Evolutionary conservation across 2,329 filamentous ascomycete genomes (phyloP), one percentile per base, ranked within the genome.

Genomic region (Lachnellula subtilissima): DNA sequence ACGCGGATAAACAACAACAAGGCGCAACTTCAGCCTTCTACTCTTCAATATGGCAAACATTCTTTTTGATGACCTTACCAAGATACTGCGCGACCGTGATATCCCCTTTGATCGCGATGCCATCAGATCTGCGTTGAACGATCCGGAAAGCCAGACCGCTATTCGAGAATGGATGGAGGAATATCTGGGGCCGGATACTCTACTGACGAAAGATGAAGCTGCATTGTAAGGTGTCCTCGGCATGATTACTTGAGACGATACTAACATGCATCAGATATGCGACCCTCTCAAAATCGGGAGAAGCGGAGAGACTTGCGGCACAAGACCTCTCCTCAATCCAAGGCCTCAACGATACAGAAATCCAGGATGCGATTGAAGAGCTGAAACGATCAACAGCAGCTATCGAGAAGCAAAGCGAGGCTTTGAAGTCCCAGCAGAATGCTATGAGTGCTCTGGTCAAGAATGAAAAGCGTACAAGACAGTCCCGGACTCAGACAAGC

Each of bases 371-470:
- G 15, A 83, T 88, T 50, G 76, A 80, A 3, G 81, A 86, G 52
- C 74, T 91, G n/a, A 77, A 81, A 57, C 75, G 75, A 39, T 88
- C 86, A 1, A 89, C 87, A 0, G 77, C 77, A 17, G 79, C 78
- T 17, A 87, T 89, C 28, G 76, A 81, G 59, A 80, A 80, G 69
- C 86, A 89, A 65, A 84, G 79, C 28, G 81, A 84, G 65, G 75
- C 78, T 0, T 68, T 90, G 17, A 78, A 78, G 54, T 75, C 79
- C 50, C 86, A 90, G 68, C 81, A 83, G 57, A 78, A 82, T 62
- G 84, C 84, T 9, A 69, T 89, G 52, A 76, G 76, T 36, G 69
- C 81, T 23, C 73, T 82, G 61, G 72, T 79, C 4, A 77, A 77
- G 50, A 78, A 69, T 46, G 71, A 72, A 53, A 70, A 71, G 4